phyloP scores from a whole-genome alignment of 2,329 filamentous ascomycete genomes.

The Colletotrichum sp. region DNA sequence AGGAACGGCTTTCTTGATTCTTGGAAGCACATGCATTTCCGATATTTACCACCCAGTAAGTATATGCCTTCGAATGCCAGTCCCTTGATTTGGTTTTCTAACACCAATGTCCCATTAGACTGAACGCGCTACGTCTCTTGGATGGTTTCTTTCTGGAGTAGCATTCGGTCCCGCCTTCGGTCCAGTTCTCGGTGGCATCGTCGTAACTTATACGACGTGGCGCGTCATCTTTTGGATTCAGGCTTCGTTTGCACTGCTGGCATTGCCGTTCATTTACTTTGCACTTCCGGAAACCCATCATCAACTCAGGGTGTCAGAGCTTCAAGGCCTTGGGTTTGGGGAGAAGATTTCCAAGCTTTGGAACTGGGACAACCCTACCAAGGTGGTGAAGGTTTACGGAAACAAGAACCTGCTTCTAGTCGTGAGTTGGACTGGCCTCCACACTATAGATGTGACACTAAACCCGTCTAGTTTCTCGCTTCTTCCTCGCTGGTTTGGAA shows the following conservation, averaged over 20 bases:
- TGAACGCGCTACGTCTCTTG: slow-evolving; percentile 73
- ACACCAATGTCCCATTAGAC: slow-evolving; percentile 31
- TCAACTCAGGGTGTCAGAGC: slow-evolving; percentile 62
- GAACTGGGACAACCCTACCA: slow-evolving; percentile 68
- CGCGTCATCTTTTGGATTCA: slow-evolving; percentile 80
- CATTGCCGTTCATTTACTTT: slow-evolving; percentile 64
- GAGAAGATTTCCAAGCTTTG: slow-evolving; percentile 60
- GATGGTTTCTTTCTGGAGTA: slow-evolving; percentile 75
- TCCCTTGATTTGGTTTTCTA: not conserved
- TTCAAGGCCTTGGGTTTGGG: slow-evolving; percentile 54
- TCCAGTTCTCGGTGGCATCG: slow-evolving; percentile 74
- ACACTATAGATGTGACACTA: not conserved
- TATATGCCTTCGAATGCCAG: slow-evolving; percentile 18
- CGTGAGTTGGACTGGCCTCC: slow-evolving; percentile 13
- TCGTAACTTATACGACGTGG: slow-evolving; percentile 77
- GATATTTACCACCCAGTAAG: slow-evolving; percentile 38
- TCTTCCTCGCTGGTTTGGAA: slow-evolving; percentile 74
- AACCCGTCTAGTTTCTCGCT: slow-evolving; percentile 41
- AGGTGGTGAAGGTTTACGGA: slow-evolving; percentile 65
- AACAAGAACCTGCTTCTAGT: slow-evolving; percentile 72
- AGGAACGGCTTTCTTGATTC: slow-evolving; percentile 75
- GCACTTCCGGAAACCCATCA: slow-evolving; percentile 77
- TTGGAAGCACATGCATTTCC: slow-evolving; percentile 69
- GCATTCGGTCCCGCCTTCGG: slow-evolving; percentile 75
- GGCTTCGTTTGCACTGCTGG: slow-evolving; percentile 69